Base-by-base conservation (phyloP, 768 basidiomycete species). In the Tylopilus balloui region DNA sequence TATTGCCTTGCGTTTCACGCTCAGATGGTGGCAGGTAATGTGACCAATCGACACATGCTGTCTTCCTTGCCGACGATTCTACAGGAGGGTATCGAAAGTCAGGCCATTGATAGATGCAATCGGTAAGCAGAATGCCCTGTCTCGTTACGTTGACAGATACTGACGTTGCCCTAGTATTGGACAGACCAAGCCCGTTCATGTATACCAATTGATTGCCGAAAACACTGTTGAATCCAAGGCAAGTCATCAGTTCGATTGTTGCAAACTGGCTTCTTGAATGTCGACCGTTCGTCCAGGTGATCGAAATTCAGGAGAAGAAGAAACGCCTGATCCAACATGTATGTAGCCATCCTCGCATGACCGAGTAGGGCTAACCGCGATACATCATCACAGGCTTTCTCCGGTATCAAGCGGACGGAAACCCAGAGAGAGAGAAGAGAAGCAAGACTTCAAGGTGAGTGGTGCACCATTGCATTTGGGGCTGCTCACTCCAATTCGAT, bases 121-220 rank as follows among this genome's bases (percentile, higher is more conserved):
- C 80, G 87, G 77, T 75, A 54, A 48, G 65, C 39, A 23, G 39
- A n/a, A 15, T 24, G 19, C n/a, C 28, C 35, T 41, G 38, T 46
- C 19, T 50, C 10, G 12, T 37, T 39, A 14, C 23, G 10, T 32
- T 51, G 27, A 38, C 46, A 41, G 17, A 36, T 25, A 21, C 45
- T 48, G 29, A 60, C 17, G 32, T 48, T 20, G 34, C 31, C 32
- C 5, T 49, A 75, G 78, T 43, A 90, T 92, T 53, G 92, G 92
- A 13, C 92, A 94, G 65, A 87, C 68, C 54, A 91, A 85, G 63
- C 72, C 78, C 1, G 90, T 94, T 27, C 83, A 86, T 54, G 90
- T 93, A 17, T 93, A 92, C 61, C 92, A 93, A 58, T 70, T 94
- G 41, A 91, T 94, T 47, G 89, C 92, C 0, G 91, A 92, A 57